Evolutionary conservation across 495 filamentous ascomycete species (phyloP).

Genomic region (Penicillium lagena): DNA sequence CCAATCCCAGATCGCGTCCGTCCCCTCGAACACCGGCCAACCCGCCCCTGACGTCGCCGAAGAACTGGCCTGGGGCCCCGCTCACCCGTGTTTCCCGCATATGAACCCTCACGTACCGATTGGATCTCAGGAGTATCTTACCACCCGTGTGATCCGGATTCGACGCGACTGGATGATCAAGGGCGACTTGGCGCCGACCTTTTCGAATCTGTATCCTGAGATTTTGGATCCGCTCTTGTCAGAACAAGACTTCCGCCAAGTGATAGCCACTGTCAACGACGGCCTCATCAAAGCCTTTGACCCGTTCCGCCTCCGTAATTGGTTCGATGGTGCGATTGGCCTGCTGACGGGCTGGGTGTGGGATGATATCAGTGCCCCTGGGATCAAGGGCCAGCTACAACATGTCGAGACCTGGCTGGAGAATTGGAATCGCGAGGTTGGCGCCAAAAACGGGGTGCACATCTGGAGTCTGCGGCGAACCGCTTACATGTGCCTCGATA

Average conservation of each 20-base stretch:
- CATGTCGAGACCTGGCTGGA: slow-evolving; percentile 71
- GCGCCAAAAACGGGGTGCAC: slow-evolving; percentile 51
- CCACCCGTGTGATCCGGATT: slow-evolving; percentile 86
- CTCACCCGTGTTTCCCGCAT: slow-evolving; percentile 89
- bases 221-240: slow-evolving; percentile 80
- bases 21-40: slow-evolving; percentile 36
- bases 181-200: slow-evolving; percentile 89
- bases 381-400: slow-evolving; percentile 59
- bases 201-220: slow-evolving; percentile 91
- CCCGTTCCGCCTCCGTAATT: slow-evolving; percentile 63
- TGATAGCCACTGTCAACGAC: slow-evolving; percentile 72
- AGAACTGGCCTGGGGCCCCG: slow-evolving; percentile 70
- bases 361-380: slow-evolving; percentile 78
- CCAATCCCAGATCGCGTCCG: slow-evolving; percentile 33
- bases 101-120: slow-evolving; percentile 85
- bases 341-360: slow-evolving; percentile 84
- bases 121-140: slow-evolving; percentile 61
- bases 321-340: slow-evolving; percentile 69
- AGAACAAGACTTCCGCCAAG: slow-evolving; percentile 72
- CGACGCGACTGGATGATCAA: slow-evolving; percentile 82
- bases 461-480: slow-evolving; percentile 74
- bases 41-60: slow-evolving; percentile 40
- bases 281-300: slow-evolving; percentile 66
- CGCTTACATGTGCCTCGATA: slow-evolving; percentile 83
- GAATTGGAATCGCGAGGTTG: slow-evolving; percentile 67